phyloP scores from a whole-genome alignment of 2,329 filamentous ascomycete species.

The Stylonectria norvegica region DNA sequence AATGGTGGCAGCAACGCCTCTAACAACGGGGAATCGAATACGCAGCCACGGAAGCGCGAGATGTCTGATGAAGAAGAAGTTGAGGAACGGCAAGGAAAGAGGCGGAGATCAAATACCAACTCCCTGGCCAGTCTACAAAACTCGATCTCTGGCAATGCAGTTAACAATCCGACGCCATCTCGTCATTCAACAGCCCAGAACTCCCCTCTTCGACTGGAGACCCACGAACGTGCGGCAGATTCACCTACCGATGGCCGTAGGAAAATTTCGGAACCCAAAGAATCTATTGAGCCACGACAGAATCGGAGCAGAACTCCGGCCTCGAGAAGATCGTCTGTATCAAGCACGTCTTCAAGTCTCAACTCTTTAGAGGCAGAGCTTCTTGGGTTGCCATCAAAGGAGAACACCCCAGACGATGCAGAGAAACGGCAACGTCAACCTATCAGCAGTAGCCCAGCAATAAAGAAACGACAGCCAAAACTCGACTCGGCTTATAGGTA shows the following conservation, averaged over 20 bases:
- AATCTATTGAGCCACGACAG: conserved; percentile 11
- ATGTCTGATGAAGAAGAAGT: conserved; percentile 11
- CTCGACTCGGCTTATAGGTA: conserved; percentile 40
- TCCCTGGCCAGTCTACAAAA: conserved; percentile 5
- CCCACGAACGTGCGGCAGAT: conserved; percentile 10
- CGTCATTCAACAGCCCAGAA: conserved; percentile 6
- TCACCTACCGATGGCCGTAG: too few species aligned
- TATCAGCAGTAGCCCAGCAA: conserved; percentile 19
- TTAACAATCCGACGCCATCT: conserved; percentile 9
- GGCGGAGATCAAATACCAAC: conserved; percentile 17
- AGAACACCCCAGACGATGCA: conserved; percentile 28
- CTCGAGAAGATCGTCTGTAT: conserved; percentile 30
- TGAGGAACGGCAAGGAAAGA: conserved; percentile 18
- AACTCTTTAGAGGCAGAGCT: conserved; percentile 39
- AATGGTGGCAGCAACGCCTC: conserved; percentile 11
- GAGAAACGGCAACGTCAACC: conserved; percentile 20
- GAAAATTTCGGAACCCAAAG: not conserved
- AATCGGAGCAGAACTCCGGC: conserved; percentile 22
- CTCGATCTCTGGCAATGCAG: conserved; percentile 5
- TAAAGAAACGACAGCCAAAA: conserved; percentile 33
- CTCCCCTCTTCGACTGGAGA: too few species aligned
- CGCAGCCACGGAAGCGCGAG: conserved; percentile 14
- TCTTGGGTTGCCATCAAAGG: conserved; percentile 33
- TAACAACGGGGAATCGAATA: conserved; percentile 17
- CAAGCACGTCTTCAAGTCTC: conserved; percentile 34